Conservation (phyloP, 768 basidiomycete species). For the Daedalea quercina region DNA sequence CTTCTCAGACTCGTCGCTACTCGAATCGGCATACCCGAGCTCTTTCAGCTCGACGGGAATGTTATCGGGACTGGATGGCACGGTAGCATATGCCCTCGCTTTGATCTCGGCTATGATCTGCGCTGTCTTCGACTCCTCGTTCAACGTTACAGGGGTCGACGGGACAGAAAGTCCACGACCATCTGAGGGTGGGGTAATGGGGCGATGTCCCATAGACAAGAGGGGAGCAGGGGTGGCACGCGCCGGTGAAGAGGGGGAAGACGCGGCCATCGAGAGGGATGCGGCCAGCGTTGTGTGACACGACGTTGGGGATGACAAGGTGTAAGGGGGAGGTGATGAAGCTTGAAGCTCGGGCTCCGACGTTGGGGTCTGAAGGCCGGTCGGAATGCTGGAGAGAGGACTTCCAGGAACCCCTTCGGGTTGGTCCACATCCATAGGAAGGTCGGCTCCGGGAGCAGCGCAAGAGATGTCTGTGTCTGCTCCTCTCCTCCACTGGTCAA, state of each 20-base stretch:
- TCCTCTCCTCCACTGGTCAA: conserved; percentile 35
- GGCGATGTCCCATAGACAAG: conserved; percentile 9
- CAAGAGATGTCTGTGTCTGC: neutral
- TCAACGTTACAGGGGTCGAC: conserved; percentile 25
- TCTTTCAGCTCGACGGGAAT: conserved; percentile 27
- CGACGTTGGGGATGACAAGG: neutral
- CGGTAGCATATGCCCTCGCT: conserved; percentile 43
- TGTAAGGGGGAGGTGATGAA: neutral
- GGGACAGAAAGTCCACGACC: conserved; percentile 18
- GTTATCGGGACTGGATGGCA: conserved; percentile 38
- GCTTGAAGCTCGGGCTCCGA: neutral
- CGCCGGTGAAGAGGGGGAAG: neutral
- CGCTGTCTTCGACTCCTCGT: conserved; percentile 39
- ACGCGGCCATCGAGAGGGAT: neutral
- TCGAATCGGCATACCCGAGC: conserved; percentile 34
- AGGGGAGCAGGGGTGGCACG: neutral
- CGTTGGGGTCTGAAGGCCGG: neutral
- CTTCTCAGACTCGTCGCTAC: conserved; percentile 33
- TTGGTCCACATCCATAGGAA: conserved; percentile 14
- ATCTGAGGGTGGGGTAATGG: conserved; percentile 20
- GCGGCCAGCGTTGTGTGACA: neutral
- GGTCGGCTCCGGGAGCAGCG: neutral
- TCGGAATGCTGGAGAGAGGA: neutral
- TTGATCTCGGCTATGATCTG: conserved; percentile 60
- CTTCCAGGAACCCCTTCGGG: neutral